Conservation (phyloP, 208 protist genomes). For the Naegleria fowleri region DNA sequence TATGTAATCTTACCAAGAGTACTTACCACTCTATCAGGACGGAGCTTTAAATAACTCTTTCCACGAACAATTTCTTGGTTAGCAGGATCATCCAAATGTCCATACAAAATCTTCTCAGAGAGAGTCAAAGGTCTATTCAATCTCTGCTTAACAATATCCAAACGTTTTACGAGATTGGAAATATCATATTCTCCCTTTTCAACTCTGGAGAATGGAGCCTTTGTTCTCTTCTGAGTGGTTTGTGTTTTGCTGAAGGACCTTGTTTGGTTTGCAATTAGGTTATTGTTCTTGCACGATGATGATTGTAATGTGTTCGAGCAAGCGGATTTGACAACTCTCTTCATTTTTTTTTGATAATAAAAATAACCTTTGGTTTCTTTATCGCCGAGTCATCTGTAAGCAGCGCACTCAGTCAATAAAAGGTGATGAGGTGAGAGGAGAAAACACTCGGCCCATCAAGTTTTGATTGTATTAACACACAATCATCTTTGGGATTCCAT, state of each 20-base stretch:
- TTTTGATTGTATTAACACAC: too few relatives aligned
- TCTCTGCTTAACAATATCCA: conserved; percentile 31
- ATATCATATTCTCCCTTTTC: conserved; percentile 17
- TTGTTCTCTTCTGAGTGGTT: not conserved
- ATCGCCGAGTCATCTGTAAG: too few relatives aligned
- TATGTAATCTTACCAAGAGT: not conserved
- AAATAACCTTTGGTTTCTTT: not conserved
- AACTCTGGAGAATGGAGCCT: not conserved
- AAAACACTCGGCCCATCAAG: too few relatives aligned
- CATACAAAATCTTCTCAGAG: conserved; percentile 68
- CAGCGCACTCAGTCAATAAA: too few relatives aligned
- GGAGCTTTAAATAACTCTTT: conserved; percentile 61
- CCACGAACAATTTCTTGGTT: conserved; percentile 58
- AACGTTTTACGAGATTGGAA: not conserved
- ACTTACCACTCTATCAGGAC: conserved; percentile 61
- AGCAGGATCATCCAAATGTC: conserved; percentile 58
- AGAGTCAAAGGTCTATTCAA: conserved; percentile 56
- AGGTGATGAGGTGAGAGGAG: too few relatives aligned
- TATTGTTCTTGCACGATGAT: not conserved
- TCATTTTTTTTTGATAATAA: conserved; percentile 7
- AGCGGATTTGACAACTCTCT: not conserved
- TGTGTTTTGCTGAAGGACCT: not conserved
- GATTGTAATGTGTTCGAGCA: not conserved
- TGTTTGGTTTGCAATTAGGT: not conserved
- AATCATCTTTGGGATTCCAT: too few relatives aligned